phyloP scores from a whole-genome alignment of 73 alveolate genomes.

The Paramecium sonneborni region DNA sequence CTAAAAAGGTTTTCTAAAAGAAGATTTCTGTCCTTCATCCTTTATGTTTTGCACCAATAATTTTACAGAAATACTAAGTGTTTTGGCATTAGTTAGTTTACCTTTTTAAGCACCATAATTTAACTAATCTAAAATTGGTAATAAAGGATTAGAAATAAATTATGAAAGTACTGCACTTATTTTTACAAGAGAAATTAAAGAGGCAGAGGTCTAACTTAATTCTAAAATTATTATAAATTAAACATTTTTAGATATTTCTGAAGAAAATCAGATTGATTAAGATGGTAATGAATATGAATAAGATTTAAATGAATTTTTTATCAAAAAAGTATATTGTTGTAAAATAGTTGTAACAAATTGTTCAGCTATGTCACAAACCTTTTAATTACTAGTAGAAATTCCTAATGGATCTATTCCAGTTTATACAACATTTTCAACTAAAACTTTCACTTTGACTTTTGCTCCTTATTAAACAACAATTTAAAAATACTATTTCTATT shows the following conservation, averaged over 20 bases:
- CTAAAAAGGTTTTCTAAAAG: constrained; percentile 54
- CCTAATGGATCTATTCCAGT: constrained; percentile 95
- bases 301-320: constrained; percentile 78
- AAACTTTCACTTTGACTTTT: constrained; percentile 71
- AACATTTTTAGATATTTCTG: constrained; percentile 73
- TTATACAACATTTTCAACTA: constrained; percentile 71
- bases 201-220: constrained; percentile 78
- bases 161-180: constrained; percentile 72
- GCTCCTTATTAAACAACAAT: constrained; percentile 80
- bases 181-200: constrained; percentile 85
- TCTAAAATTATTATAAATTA: constrained; percentile 82
- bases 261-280: constrained; percentile 41
- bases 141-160: constrained; percentile 74
- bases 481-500: constrained; percentile 81
- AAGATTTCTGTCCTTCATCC: constrained; percentile 75
- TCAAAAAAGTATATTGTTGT: constrained; percentile 81
- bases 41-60: constrained; percentile 70
- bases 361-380: constrained; percentile 70
- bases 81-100: constrained; percentile 81
- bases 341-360: constrained; percentile 90
- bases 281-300: constrained; percentile 62
- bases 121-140: constrained; percentile 71
- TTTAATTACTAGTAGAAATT: constrained; percentile 83
- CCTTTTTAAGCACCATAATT: constrained; percentile 79
- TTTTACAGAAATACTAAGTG: constrained; percentile 71